Evolutionary conservation across 2,329 filamentous ascomycete species (phyloP), one percentile per base, ranked within the genome.

Genomic region (Ambrosiella beaveri): DNA sequence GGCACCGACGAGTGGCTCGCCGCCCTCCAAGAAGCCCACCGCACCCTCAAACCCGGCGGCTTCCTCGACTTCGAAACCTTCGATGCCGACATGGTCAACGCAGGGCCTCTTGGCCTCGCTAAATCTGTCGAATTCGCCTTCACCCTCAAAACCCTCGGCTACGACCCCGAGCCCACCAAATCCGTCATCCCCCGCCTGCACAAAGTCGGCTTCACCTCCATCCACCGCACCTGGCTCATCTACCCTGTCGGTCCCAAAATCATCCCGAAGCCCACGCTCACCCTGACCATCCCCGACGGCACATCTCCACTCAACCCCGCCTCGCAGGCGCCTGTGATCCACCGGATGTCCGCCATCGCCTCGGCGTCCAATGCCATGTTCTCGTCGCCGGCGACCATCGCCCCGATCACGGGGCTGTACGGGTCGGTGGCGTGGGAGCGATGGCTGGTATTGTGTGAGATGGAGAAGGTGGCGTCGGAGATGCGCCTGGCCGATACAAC

Each of bases 351-450:
- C 27, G 27, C 27, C 27, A 27, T 27, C 27, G 82, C 83, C 15
- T 76, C 80, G 66, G 74, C 81, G 0, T 69, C 70, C n/a, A 19
- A 52, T 12, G 45, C 50, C 3, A 17, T n/a, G 4, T 9, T 41
- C 27, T 71, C 69, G 63, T 85, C 79, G 64, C 88, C 85, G 0
- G 79, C 82, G 54, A 80, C 82, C 66, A 80, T 84, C 12, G 86
- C 87, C 1, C 82, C 79, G 64, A 75, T 95, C 63, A 85, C 86
- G 11, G 90, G 90, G 17, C 72, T 97, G 45, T 81, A 91, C 0
- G 93, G 88, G 3, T 84, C 85, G 35, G 93, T 89, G 83, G 83
- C 84, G 68, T 98, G 90, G 91, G 93, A 98, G 77, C 86, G 88
- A 68, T 98, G 93, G 93, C 79, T 97, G 69, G 73, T 96, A 63